Base-by-base conservation (phyloP, 2,329 filamentous ascomycete genomes). In the Diaporthe longicolla region DNA sequence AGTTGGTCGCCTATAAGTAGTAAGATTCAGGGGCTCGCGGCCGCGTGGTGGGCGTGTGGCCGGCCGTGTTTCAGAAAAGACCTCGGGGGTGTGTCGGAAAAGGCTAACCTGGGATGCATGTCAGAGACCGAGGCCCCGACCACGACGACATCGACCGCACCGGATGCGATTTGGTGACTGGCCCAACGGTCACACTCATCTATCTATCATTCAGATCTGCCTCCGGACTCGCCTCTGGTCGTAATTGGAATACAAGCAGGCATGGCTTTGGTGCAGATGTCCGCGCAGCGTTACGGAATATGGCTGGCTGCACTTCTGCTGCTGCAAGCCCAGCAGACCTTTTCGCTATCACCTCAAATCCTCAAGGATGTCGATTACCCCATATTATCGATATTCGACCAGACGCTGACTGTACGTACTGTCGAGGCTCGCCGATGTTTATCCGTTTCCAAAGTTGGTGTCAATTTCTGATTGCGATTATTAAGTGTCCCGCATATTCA, bases 41-140 rank as follows among this genome's bases (percentile, higher is more conserved):
- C 61, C 29, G 43, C 17, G 19, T 10, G 45, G 45, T 48, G 45
- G 7, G 19, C 21, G 45, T 48, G 11, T 15, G 11, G 48, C 48
- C 13, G 43, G 21, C 15, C 59, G 7, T 52, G 63, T 66, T 52
- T 66, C 63, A 66, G 63, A 66, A 66, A 19, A 26, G 40, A 43
- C 40, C 6, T 7, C 4, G 40, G 19, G 13, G 37, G 63, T 26
- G 29, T 37, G 45, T 37, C 63, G 45, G 61, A 7, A 24, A 35
- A 52, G 43, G 43, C 21, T 29, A 35, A 50, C 29, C 29, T 15
- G 37, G 45, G 37, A 40, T 40, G 37, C 40, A 5, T 43, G 17
- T 26, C 63, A 65, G 26, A 15, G 43, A 50, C 61, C 61, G 21
- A 29, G 29, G 21, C 43, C 61, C 43, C 43, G 40, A 48, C 43